Evolutionary conservation across 164 flowering plant genomes (phyloP).

Genomic region (Chimonanthus praecox): DNA sequence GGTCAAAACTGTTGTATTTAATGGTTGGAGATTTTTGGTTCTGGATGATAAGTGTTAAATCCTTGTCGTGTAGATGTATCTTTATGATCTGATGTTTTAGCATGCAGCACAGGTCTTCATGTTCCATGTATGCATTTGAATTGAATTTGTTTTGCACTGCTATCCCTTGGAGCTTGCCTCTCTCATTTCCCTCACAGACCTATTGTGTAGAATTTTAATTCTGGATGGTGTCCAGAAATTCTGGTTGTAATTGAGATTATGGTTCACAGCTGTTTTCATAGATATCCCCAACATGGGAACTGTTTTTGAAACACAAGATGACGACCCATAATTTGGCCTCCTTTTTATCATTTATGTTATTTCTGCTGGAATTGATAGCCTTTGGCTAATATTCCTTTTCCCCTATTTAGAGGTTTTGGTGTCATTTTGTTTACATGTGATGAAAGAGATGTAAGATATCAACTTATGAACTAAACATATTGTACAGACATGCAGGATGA

Average conservation of each 20-base stretch:
- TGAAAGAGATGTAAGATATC: background rate
- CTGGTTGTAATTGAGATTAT: background rate
- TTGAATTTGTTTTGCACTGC: background rate
- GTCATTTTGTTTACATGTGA: background rate
- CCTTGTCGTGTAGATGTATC: background rate
- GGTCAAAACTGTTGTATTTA: background rate
- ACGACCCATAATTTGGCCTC: background rate
- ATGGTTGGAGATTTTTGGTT: background rate
- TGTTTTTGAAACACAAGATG: background rate
- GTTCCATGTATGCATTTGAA: background rate
- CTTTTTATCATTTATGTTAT: background rate
- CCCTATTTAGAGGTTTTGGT: background rate
- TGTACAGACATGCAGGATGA: too few relatives aligned
- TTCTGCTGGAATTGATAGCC: background rate
- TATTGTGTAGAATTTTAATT: background rate
- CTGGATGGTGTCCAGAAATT: background rate
- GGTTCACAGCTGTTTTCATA: background rate
- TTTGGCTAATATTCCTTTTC: background rate
- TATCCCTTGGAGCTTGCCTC: background rate
- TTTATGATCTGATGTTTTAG: background rate
- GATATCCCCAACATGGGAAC: background rate
- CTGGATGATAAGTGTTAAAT: background rate
- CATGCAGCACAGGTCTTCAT: background rate
- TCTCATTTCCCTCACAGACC: background rate
- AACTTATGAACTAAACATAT: background rate